Evolutionary conservation across 176 grass and related monocot species (phyloP).

Genomic region (Cocos nucifera): DNA sequence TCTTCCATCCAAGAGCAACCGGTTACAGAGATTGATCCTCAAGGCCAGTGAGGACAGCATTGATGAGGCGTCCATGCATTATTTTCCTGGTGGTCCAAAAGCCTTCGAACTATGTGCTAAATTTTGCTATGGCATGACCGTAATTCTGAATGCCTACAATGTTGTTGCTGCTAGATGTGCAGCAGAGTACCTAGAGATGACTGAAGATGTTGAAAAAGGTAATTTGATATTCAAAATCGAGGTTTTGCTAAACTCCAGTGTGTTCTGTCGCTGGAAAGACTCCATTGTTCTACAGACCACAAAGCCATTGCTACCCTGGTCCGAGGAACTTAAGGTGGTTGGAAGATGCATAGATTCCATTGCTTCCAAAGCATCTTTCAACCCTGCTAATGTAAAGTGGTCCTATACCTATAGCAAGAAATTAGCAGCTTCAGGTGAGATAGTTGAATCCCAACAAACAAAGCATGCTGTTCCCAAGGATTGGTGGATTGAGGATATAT

Average conservation of each 20-base stretch:
- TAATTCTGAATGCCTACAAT: constrained; percentile 88
- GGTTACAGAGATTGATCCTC: constrained; percentile 57
- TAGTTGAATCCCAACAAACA: constrained; percentile 42
- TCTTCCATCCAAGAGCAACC: constrained; percentile 83
- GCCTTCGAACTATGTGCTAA: constrained; percentile 84
- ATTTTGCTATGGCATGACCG: constrained; percentile 95
- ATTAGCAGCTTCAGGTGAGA: constrained; percentile 39
- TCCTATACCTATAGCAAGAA: constrained; percentile 70
- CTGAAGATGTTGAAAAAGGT: constrained; percentile 82
- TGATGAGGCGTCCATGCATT: constrained; percentile 57
- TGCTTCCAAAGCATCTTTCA: constrained; percentile 75
- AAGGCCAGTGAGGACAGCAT: constrained; percentile 43
- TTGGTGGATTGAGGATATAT: constrained; percentile 96
- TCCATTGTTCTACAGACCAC: constrained; percentile 84
- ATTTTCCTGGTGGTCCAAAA: constrained; percentile 71
- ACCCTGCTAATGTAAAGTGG: constrained; percentile 82
- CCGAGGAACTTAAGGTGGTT: constrained; percentile 72
- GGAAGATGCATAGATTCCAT: constrained; percentile 91
- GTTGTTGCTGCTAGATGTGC: constrained; percentile 79
- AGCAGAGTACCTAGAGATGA: constrained; percentile 87
- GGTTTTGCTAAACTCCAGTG: constrained; percentile 82
- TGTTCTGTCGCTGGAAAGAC: constrained; percentile 93
- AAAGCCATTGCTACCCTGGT: constrained; percentile 60
- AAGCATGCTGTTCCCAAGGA: constrained; percentile 47
- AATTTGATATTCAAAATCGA: constrained; percentile 98